Conservation (phyloP, 495 filamentous ascomycete species). For the Penicillium cinerascens region DNA sequence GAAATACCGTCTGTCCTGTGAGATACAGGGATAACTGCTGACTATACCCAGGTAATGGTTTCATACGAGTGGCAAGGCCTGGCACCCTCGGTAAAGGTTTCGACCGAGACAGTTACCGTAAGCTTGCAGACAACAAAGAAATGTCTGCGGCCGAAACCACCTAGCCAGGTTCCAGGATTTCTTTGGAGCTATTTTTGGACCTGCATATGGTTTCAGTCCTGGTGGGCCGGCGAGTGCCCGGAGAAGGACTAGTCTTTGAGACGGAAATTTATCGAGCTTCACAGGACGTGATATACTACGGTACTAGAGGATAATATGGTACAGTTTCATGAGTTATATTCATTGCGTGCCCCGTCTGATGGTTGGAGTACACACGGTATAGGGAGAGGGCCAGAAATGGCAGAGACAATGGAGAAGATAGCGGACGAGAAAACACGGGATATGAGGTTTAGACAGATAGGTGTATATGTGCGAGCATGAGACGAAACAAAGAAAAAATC, state of each 20-base stretch:
- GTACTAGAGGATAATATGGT: background rate
- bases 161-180: background rate
- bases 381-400: slow-evolving; percentile 9
- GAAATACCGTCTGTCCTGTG: background rate
- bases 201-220: background rate
- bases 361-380: slow-evolving; percentile 19
- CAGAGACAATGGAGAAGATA: slow-evolving; percentile 13
- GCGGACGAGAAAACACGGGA: slow-evolving; percentile 19
- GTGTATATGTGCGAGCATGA: slow-evolving; percentile 19
- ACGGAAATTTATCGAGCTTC: background rate
- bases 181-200: background rate
- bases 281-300: background rate
- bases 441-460: slow-evolving; percentile 3
- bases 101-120: background rate
- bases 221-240: too few species aligned
- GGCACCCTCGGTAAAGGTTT: background rate
- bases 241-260: background rate
- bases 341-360: slow-evolving; percentile 25
- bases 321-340: slow-evolving; percentile 26
- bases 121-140: background rate
- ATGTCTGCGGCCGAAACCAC: background rate
- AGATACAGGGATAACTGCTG: too few species aligned
- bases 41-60: background rate
- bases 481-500: background rate
- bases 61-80: background rate